Evolutionary conservation across 345 rosid species (phyloP), one percentile per base, ranked within the genome.

Genomic region (Erucastrum elatum): DNA sequence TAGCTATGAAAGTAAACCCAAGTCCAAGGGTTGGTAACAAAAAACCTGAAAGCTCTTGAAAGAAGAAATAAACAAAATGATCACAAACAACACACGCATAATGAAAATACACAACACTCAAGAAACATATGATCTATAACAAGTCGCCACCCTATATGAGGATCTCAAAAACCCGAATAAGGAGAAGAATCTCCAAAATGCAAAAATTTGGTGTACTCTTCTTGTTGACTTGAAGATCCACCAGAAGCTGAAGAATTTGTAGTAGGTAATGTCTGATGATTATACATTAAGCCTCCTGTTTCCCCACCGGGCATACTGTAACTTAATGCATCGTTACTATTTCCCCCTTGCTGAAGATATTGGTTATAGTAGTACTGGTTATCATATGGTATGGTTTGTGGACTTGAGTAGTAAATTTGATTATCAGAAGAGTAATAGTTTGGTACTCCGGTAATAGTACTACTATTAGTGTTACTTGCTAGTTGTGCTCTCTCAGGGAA

Each of bases 401-500:
- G 72, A 70, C 75, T 65, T 12, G 80, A 70, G 71, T 56, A 65
- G 72, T 70, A 80, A 4, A 39, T 1, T 75, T 80, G 83, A 70
- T 75, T 65, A 25, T 53, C 68, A 62, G 70, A 61, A 64, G 79
- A 64, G 41, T 65, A 46, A 65, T 80, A 70, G 77, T 71, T 66
- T 59, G 83, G 80, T 64, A 62, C 41, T 12, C 46, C 59, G 11
- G 76, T 64, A 5, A 58, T 58, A 9, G 68, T 56, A 70, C 71
- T 53, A 70, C 63, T 80, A 66, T 15, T 35, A 21, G 1, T 21
- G 70, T 46, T 80, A 81, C 75, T 80, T 30, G 70, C 78, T 79
- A 82, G 74, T 34, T 88, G 90, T 80, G 89, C 97, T 60, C 97
- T 82, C 81, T 88, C 97, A 0, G 92, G 94, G 84, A 89, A 89